These are phyloP conservation scores for Lentinula detonsa DNA, from an alignment of 768 basidiomycete species.

Conservation along the genomic window DNA sequence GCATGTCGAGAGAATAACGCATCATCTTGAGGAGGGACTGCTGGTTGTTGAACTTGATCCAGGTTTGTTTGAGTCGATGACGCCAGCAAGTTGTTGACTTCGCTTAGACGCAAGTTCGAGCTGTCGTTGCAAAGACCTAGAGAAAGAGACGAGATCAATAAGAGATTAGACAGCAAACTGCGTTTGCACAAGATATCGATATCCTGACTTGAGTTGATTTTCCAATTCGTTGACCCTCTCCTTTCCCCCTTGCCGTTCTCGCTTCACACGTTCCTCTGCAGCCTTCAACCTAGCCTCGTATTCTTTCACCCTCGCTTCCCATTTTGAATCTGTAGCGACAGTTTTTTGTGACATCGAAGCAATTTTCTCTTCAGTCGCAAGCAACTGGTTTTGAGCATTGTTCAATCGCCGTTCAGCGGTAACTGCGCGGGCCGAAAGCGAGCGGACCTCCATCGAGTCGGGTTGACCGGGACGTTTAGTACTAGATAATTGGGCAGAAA, in stretches of 20 bases:
- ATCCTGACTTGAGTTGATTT: conserved; percentile 55
- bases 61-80: conserved; percentile 36
- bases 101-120: conserved; percentile 76
- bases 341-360: conserved; percentile 69
- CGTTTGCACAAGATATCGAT: conserved; percentile 3
- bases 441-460: conserved; percentile 65
- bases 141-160: neutral
- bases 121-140: conserved; percentile 70
- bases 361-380: conserved; percentile 80
- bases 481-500: conserved; percentile 61
- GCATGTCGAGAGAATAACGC: neutral
- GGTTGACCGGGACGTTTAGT: conserved; percentile 54
- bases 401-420: conserved; percentile 88
- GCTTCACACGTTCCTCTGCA: conserved; percentile 88
- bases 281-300: conserved; percentile 77
- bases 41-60: conserved; percentile 15
- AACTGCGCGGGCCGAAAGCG: conserved; percentile 65
- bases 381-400: conserved; percentile 78
- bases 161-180: neutral
- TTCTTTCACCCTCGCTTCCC: conserved; percentile 94
- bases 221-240: conserved; percentile 75
- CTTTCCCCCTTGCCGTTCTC: conserved; percentile 91
- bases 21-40: neutral
- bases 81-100: conserved; percentile 51
- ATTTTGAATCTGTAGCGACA: conserved; percentile 71